These are phyloP conservation scores for Sporothrix humicola DNA, from an alignment of 2,329 filamentous ascomycete genomes.

Conservation along the genomic window DNA sequence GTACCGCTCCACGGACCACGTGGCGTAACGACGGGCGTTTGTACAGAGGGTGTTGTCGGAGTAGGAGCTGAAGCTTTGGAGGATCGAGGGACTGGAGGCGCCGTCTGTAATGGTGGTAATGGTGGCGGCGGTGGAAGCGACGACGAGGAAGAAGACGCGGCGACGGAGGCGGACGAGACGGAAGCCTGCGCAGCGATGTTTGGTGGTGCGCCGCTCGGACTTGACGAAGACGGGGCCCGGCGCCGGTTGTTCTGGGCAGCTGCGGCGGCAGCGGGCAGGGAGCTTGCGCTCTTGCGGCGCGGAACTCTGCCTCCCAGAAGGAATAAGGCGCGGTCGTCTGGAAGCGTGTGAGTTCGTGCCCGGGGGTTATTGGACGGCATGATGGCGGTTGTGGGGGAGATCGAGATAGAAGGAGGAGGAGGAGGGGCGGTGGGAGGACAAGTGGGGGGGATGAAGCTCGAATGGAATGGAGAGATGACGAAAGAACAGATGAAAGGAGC, in stretches of 20 bases:
- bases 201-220: conserved; percentile 14
- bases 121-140: not conserved
- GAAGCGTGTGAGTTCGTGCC: conserved; percentile 36
- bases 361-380: conserved; percentile 32
- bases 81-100: not conserved
- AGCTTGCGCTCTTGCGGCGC: conserved; percentile 35
- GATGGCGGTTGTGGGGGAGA: not conserved
- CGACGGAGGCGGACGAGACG: not conserved
- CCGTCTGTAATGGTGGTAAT: not conserved
- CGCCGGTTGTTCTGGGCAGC: conserved; percentile 21
- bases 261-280: conserved; percentile 19
- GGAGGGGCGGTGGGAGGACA: conserved; percentile 8
- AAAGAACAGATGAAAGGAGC: conserved; percentile 24
- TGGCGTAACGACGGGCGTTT: conserved; percentile 6
- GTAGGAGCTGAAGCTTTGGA: not conserved
- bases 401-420: not conserved
- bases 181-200: not conserved
- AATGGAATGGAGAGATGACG: conserved; percentile 3
- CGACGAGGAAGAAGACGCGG: conserved; percentile 1
- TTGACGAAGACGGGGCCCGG: conserved; percentile 12
- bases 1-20: conserved; percentile 36
- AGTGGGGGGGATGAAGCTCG: not conserved
- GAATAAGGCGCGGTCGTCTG: conserved; percentile 35
- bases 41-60: conserved; percentile 31
- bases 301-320: conserved; percentile 14